Base-by-base conservation (phyloP, 495 filamentous ascomycete genomes). In the Penicillium riverlandense region DNA sequence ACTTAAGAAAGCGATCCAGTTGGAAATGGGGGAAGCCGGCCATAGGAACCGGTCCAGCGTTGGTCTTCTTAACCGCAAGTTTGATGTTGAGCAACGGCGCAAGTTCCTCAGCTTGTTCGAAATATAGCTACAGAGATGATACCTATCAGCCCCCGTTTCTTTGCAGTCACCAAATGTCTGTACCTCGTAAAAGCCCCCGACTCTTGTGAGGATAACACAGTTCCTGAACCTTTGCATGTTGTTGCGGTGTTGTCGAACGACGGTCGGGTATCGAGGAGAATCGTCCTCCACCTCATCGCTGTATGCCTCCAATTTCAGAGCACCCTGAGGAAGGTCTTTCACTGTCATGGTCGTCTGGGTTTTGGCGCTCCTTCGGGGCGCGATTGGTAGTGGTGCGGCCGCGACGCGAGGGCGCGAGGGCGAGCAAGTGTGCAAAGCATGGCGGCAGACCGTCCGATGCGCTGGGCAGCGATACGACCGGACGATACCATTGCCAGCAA, bases 21-120 rank as follows among this genome's bases (percentile, higher is more conserved):
- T 96, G 89, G 52, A 84, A 90, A 58, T 87, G 87, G 13, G 90
- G 94, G 48, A 99, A 99, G 14, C 92, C 92, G 47, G 92, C 85
- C 89, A 95, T 95, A 4, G 88, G 69, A 36, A 95, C 85, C 2
- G 76, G 72, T 2, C 86, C 86, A 22, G 77, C 80, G 50, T 62
- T 83, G 15, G 83, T 90, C 68, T 77, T 85, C 66, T 85, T 91
- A 38, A 78, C 70, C n/a, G 81, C 84, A 46, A 92, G 79, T 62
- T 98, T 98, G 49, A 98, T 63, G 51, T 88, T 91, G 47, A 98
- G 73, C 22, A 91, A 70, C 13, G 90, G 86, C 4, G 84, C 92
- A 50, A 86, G 80, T 52, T 95, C 84, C 40, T 91, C 85, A 7
- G 92, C 92, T 58, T 97, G 88, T 45, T 90, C 83, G 57, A 97